Percentiles rank a stretch among this genome's conserved stretches.
Conservation (phyloP, 345 rosid genomes). For the Erysimum cheiranthoides region DNA sequence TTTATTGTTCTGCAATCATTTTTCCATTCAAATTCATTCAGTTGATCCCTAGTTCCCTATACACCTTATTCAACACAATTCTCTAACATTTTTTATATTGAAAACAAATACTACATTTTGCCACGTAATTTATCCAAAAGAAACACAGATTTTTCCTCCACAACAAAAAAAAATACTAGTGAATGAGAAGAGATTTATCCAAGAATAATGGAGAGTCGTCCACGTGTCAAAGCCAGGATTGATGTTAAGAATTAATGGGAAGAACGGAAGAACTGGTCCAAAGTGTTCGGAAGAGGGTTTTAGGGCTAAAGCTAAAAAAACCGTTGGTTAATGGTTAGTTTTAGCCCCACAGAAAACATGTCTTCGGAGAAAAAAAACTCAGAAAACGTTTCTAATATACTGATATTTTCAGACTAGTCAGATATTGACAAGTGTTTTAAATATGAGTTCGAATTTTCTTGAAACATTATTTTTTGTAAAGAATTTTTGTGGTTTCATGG, state of each 20-base stretch:
- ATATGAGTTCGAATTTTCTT: constrained; percentile 7
- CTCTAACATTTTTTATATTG: neutral
- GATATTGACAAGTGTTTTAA: constrained; percentile 27
- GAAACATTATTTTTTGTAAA: constrained; percentile 10
- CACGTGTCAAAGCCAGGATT: constrained; percentile 20
- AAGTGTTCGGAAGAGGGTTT: constrained; percentile 37
- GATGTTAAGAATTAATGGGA: constrained; percentile 26
- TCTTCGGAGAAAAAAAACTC: neutral
- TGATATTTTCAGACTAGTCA: constrained; percentile 20
- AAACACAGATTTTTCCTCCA: neutral
- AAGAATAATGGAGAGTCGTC: constrained; percentile 20
- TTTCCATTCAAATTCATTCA: neutral
- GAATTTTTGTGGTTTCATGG: constrained; percentile 40
- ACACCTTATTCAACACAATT: constrained; percentile 3
- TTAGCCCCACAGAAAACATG: constrained; percentile 19
- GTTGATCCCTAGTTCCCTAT: neutral
- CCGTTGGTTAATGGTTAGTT: constrained; percentile 28
- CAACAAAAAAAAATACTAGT: constrained; percentile 6
- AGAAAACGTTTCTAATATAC: neutral
- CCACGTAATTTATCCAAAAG: constrained; percentile 4
- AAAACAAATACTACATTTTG: neutral
- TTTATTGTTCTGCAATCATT: neutral
- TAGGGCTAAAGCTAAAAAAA: constrained; percentile 30
- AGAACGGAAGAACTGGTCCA: constrained; percentile 39
- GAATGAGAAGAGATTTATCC: constrained; percentile 36